Base-by-base conservation (phyloP, 352 stramenopile species). In the Phytopythium ostracodes region DNA sequence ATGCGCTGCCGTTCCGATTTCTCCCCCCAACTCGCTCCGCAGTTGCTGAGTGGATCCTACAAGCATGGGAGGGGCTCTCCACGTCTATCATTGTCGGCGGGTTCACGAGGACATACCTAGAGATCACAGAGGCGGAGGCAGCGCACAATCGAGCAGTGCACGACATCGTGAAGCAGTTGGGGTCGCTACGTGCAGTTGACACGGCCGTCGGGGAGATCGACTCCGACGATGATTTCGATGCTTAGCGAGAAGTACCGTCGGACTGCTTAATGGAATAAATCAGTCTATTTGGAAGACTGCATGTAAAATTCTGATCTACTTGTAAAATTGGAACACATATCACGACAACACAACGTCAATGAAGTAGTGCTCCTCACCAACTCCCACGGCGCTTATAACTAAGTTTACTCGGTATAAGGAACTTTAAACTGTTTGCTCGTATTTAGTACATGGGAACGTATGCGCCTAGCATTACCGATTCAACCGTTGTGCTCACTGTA, bases 151-250 rank as follows among this genome's bases (percentile, higher is more conserved):
- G 11, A 25, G 18, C 6, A 51, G 43, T 51, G 43, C 43, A 51
- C 22, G 18, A 24, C 9, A 10, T 51, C 18, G 18, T 27, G 20
- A 24, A 14, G 12, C 43, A 51, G 43, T 27, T 51, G 18, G 43
- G 27, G 22, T 3, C 43, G 18, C 43, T 51, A 20, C 8, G 14
- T 25, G 43, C 22, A 24, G 43, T 22, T 2, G 43, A 51, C 22
- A 14, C 3, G 15, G 22, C 6, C 4, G 43, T 51, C 8, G 77
- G 83, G 53, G 77, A 86, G 22, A 75, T 84, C 50, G 77, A 86
- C 57, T 43, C 81, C n/a, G 77, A 86, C 58, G 77, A 86, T 22
- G 74, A 86, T 44, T 68, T 86, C 46, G 76, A 84, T 49, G 76
- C 83, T 54, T 83, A 72, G 18, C 2, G 4, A 10, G 2, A 2